phyloP scores from a whole-genome alignment of 2,329 filamentous ascomycete species.

The Sclerotinia spermophila region DNA sequence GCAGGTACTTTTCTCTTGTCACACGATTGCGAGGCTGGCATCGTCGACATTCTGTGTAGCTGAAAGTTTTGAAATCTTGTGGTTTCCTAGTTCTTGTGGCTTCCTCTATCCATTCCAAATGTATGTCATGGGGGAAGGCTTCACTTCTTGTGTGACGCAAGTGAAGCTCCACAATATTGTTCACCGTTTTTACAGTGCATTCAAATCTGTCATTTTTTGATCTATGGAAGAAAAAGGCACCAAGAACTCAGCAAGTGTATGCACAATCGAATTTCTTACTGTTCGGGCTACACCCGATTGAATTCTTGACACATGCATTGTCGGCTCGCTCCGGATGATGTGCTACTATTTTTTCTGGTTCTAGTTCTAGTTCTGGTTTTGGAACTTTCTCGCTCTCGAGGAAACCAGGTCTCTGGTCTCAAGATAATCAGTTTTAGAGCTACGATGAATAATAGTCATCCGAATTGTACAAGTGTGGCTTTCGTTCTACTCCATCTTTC shows the following conservation, averaged over 20 bases:
- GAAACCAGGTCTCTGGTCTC: neutral
- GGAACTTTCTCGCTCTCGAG: neutral
- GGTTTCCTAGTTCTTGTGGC: neutral
- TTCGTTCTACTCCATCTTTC: neutral
- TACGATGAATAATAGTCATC: neutral
- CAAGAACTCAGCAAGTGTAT: neutral
- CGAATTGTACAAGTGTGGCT: neutral
- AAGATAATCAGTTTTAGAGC: neutral
- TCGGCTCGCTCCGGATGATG: neutral
- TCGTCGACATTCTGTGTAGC: neutral
- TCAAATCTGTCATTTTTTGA: neutral
- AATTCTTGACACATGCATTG: neutral
- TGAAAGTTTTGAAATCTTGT: neutral
- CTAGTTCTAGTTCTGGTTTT: conserved; percentile 1
- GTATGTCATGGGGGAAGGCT: neutral
- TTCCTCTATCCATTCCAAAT: neutral
- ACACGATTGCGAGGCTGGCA: neutral
- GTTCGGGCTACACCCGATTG: neutral
- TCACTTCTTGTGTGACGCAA: neutral
- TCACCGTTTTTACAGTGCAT: neutral
- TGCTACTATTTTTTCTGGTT: neutral
- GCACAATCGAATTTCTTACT: neutral
- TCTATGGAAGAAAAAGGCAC: neutral
- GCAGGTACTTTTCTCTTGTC: neutral
- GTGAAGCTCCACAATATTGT: neutral